A percentile compares a stretch with the other conserved stretches of the same genome.
These are phyloP conservation scores for Venturia aucupariae DNA, from an alignment of 2,329 filamentous ascomycete species.

Conservation along the genomic window DNA sequence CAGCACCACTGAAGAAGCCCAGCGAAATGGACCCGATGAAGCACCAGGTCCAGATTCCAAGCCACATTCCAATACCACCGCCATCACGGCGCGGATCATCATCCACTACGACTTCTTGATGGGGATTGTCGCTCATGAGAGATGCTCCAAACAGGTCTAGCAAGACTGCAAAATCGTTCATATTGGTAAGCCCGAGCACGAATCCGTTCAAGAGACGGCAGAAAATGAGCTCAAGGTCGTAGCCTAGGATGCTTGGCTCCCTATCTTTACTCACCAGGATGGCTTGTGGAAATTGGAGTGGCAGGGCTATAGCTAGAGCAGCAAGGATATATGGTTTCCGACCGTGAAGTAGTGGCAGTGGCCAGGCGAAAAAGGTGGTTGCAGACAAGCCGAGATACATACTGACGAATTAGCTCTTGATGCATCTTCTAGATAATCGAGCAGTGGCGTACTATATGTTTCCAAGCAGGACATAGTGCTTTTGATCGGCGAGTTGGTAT, in stretches of 20 bases:
- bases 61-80: constrained; percentile 71
- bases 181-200: constrained; percentile 63
- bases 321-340: constrained; percentile 68
- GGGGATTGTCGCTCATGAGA: constrained; percentile 60
- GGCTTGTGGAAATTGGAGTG: constrained; percentile 67
- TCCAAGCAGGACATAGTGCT: constrained; percentile 59
- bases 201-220: constrained; percentile 58
- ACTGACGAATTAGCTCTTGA: constrained; percentile 18
- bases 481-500: constrained; percentile 62
- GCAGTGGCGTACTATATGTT: constrained; percentile 49
- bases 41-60: constrained; percentile 70
- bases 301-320: constrained; percentile 59
- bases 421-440: neutral
- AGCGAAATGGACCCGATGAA: constrained; percentile 62
- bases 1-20: constrained; percentile 63
- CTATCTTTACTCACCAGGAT: constrained; percentile 51
- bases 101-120: constrained; percentile 59
- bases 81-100: constrained; percentile 65
- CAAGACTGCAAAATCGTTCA: constrained; percentile 64
- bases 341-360: constrained; percentile 64
- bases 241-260: constrained; percentile 47
- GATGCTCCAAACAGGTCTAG: constrained; percentile 70
- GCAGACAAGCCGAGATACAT: constrained; percentile 63
- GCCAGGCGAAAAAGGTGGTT: constrained; percentile 63
- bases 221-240: constrained; percentile 52